phyloP scores from a whole-genome alignment of 352 stramenopile species.

The Blastocystis sp. region DNA sequence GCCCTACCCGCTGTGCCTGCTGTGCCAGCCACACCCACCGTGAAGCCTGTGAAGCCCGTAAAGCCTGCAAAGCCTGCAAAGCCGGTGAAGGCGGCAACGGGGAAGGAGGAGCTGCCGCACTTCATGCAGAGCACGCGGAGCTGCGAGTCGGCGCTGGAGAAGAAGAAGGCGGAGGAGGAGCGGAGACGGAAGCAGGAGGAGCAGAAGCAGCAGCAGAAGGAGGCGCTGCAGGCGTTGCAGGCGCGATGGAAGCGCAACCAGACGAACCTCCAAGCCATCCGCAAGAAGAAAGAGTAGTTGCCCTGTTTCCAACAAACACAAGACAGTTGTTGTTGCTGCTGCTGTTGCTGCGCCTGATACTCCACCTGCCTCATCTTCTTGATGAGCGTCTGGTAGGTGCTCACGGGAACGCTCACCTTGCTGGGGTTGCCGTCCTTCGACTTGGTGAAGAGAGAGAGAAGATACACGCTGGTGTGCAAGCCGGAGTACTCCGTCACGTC shows the following conservation, averaged over 20 bases:
- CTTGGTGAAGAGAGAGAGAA: conserved; percentile 37
- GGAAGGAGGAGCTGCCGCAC: background rate
- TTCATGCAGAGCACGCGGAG: conserved; percentile 53
- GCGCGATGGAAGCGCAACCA: conserved; percentile 25
- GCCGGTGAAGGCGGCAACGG: background rate
- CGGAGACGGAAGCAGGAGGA: background rate
- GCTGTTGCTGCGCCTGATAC: conserved; percentile 36
- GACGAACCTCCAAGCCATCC: background rate
- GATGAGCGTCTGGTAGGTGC: conserved; percentile 46
- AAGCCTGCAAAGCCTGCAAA: background rate
- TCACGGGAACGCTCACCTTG: conserved; percentile 6
- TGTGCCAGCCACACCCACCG: background rate
- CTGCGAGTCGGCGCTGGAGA: background rate
- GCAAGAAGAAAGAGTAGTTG: background rate
- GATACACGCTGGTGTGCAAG: conserved; percentile 54
- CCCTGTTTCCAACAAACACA: conserved; percentile 54
- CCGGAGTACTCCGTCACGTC: conserved; percentile 60
- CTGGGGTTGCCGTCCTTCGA: background rate
- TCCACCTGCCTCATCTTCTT: conserved; percentile 63
- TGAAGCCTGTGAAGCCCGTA: background rate
- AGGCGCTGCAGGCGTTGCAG: conserved; percentile 19
- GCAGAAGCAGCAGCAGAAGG: conserved; percentile 18
- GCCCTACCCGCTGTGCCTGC: background rate
- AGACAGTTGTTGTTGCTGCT: background rate
- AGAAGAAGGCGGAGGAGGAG: background rate